Evolutionary conservation across 2,329 filamentous ascomycete species (phyloP), one percentile per base, ranked within the genome.

Genomic region (Trichoderma sp.): DNA sequence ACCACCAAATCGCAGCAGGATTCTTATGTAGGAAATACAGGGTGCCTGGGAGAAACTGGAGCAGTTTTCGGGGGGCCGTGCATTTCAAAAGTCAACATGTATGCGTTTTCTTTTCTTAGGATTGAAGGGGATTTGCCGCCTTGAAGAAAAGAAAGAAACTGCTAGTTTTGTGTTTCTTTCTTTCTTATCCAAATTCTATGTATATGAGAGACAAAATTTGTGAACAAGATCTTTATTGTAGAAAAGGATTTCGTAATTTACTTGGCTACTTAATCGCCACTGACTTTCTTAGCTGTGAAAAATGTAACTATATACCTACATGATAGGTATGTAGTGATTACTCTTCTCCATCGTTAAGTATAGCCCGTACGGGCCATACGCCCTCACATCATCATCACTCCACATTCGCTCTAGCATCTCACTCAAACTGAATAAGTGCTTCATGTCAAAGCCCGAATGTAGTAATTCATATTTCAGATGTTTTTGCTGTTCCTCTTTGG

Each of bases 341-440:
- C 9, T 43, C 36, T 18, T 43, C 7, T 43, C 36, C 36, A 43
- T 43, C 15, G 36, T 43, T 6, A 43, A 4, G 15, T 43, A 43
- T 18, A 43, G 36, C 26, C 64, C 64, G 57, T 67, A 67, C 14
- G 64, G 64, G 4, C 64, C 64, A 57, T 57, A 67, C 9, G 64
- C 28, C 6, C 47, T 51, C 14, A n/a, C 39, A 57, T 67, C 64
- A 14, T 53, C 43, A 39, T 67, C 28, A 4, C 26, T 32, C 64
- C 64, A 67, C 14, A 67, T 28, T 18, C 36, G 15, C 47, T 67
- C 30, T n/a, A 67, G 30, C 4, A 67, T 32, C 15, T 67, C 51
- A 34, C 39, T 24, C 39, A 67, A 14, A 30, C 21, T 39, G 26
- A 57, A 67, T 24, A 67, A 32, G 32, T 67, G 64, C 18, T 57